Evolutionary conservation across 2,329 filamentous ascomycete species (phyloP), one percentile per base, ranked within the genome.

Genomic region (Ophiostoma australiae): DNA sequence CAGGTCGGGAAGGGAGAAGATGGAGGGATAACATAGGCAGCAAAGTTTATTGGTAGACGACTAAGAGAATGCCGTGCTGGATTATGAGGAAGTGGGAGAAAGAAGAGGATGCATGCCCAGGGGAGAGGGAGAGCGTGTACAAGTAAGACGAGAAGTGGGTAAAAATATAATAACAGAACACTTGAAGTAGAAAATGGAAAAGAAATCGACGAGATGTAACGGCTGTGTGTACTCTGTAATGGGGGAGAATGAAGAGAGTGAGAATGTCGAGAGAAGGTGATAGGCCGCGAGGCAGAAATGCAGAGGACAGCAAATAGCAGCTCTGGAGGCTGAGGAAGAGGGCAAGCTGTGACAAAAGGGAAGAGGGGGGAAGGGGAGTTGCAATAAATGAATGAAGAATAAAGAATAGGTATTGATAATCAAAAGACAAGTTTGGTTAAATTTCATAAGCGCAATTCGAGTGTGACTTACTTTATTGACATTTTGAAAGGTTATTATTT

Each of bases 391-490:
- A 69, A 61, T 13, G 61, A 20, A 17, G 31, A 39, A n/a, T 15
- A 35, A 35, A n/a, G 41, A 13, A 11, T 20, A 11, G 17, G 41
- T 3, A 68, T 33, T 55, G 23, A 31, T n/a, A 37, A 33, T 8
- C 23, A 11, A 33, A 37, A 31, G 44, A 44, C 55, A 41, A 55
- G 35, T 37, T 2, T 27, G 17, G 15, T 13, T 63, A 3, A 33
- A 31, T 13, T 13, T 61, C 10, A 17, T 23, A 65, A 17, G 58
- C 39, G 27, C 17, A 58, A 8, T 27, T 58, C n/a, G 17, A 5
- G 17, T 31, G 52, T 58, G 77, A 81, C 82, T 82, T 81, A 85
- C 83, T 85, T 85, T 83, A 85, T 84, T 78, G 83, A 85, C 83
- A 85, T 85, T 78, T 77, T 68, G 71, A 20, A n/a, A 58, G 55